Conservation (phyloP, 2,329 filamentous ascomycete species). For the Neonectria faginata region DNA sequence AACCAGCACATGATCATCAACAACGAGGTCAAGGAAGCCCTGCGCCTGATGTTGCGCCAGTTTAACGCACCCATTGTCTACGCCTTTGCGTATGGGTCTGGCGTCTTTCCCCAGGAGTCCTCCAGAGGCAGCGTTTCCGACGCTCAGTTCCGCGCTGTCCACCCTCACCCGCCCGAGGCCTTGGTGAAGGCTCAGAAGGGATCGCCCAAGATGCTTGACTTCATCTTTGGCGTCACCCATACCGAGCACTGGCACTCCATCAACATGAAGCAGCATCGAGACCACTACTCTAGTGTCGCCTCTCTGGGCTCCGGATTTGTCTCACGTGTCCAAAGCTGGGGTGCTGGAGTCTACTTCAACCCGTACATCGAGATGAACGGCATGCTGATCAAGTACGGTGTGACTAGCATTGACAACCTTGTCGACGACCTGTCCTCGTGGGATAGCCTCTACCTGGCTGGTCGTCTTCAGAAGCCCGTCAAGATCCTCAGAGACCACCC, state of each 20-base stretch:
- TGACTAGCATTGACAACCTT: slow-evolving; percentile 92
- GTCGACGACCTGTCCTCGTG: slow-evolving; percentile 88
- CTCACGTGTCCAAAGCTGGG: slow-evolving; percentile 88
- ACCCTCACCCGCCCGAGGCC: slow-evolving; percentile 84
- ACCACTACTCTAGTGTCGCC: slow-evolving; percentile 91
- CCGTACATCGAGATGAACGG: slow-evolving; percentile 95
- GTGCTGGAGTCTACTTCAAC: slow-evolving; percentile 97
- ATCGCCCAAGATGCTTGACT: slow-evolving; percentile 96
- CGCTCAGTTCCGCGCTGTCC: slow-evolving; percentile 72
- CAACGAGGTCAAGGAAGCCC: slow-evolving; percentile 90
- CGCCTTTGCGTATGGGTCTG: slow-evolving; percentile 96
- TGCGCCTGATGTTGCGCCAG: slow-evolving; percentile 88
- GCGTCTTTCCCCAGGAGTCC: slow-evolving; percentile 86
- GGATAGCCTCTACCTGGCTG: slow-evolving; percentile 96
- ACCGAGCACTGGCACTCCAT: slow-evolving; percentile 97
- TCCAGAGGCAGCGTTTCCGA: slow-evolving; percentile 66
- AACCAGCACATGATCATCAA: slow-evolving; percentile 98
- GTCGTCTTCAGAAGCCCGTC: slow-evolving; percentile 94
- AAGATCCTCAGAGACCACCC: slow-evolving; percentile 97
- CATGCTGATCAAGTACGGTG: slow-evolving; percentile 96
- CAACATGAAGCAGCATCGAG: slow-evolving; percentile 86
- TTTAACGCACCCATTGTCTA: slow-evolving; percentile 95
- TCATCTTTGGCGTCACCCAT: slow-evolving; percentile 95
- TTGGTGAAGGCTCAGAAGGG: slow-evolving; percentile 88
- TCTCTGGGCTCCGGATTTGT: slow-evolving; percentile 87